These are phyloP conservation scores for Catharanthus roseus DNA, from an alignment of 257 asterid species.

Conservation along the genomic window DNA sequence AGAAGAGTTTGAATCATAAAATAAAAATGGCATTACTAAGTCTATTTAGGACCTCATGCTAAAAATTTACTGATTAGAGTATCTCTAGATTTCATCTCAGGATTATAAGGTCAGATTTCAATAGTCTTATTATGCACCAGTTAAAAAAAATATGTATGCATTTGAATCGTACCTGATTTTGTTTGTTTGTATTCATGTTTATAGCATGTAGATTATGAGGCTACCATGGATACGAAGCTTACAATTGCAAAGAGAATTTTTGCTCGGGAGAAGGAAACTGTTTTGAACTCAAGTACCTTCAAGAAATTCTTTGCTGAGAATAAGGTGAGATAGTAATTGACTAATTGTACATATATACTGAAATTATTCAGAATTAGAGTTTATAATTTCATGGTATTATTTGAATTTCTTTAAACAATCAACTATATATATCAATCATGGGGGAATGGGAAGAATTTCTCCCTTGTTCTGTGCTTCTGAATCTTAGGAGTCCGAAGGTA, in stretches of 20 bases:
- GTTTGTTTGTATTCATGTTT: conserved; percentile 15
- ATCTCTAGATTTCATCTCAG: conserved; percentile 1
- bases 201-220: conserved; percentile 90
- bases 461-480: neutral
- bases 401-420: neutral
- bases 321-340: conserved; percentile 41
- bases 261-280: conserved; percentile 63
- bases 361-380: neutral
- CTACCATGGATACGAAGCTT: conserved; percentile 76
- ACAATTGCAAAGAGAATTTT: conserved; percentile 80
- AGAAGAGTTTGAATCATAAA: neutral
- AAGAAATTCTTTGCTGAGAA: conserved; percentile 74
- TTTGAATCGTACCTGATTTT: neutral
- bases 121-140: neutral
- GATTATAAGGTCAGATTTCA: neutral
- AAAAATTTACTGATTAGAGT: neutral
- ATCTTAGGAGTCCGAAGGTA: neutral
- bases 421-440: neutral
- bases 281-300: conserved; percentile 57
- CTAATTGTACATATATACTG: neutral
- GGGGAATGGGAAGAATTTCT: neutral
- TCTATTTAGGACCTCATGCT: neutral
- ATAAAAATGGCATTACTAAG: neutral
- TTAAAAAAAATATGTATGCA: conserved; percentile 1
- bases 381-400: neutral